Percentiles rank a stretch among this genome's conserved stretches.
Evolutionary conservation across 2,329 filamentous ascomycete genomes (phyloP).

Genomic region (Aureobasidium sp.): DNA sequence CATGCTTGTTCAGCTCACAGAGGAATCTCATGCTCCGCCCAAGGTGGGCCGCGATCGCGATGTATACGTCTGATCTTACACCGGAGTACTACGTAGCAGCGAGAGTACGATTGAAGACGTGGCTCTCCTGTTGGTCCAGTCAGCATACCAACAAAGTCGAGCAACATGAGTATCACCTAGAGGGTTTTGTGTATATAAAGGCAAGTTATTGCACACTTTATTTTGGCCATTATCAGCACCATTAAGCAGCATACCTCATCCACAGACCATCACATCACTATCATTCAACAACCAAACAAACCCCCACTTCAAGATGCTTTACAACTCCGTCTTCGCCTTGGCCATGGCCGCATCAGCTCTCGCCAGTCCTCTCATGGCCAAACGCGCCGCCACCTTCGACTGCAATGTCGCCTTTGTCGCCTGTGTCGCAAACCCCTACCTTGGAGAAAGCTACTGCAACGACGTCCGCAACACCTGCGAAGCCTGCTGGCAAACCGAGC

Average conservation of each 20-base stretch:
- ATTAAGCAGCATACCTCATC: neutral
- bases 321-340: neutral
- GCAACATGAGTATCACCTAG: neutral
- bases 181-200: neutral
- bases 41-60: neutral
- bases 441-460: neutral
- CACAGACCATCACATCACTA: neutral
- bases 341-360: neutral
- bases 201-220: neutral
- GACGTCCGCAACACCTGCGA: conserved; percentile 3
- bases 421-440: neutral
- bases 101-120: neutral
- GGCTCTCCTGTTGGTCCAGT: neutral
- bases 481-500: conserved; percentile 5
- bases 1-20: neutral
- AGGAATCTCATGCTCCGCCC: neutral
- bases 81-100: neutral
- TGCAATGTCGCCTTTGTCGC: neutral
- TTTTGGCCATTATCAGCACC: neutral
- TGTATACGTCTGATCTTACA: neutral
- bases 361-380: neutral
- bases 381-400: neutral
- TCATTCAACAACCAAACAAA: neutral
- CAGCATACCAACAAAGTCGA: neutral
- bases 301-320: neutral